Evolutionary conservation across 441 rosid genomes (phyloP).

Genomic region (Aleurites moluccanus): DNA sequence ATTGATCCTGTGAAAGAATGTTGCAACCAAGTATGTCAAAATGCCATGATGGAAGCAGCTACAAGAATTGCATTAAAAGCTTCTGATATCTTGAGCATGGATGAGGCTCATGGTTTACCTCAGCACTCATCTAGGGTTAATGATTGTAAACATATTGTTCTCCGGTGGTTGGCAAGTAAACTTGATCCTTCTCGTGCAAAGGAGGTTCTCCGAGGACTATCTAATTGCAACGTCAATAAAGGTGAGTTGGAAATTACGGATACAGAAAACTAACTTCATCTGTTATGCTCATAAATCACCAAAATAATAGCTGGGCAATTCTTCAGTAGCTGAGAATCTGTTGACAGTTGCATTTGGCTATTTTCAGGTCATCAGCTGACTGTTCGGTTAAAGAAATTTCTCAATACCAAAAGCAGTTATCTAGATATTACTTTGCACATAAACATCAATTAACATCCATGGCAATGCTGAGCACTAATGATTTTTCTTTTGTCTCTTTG

Average conservation of each 20-base stretch:
- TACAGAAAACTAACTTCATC: not conserved
- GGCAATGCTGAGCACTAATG: not conserved
- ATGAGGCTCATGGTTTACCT: constrained; percentile 38
- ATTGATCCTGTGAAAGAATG: constrained; percentile 91
- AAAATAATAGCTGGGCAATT: not conserved
- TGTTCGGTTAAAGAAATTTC: constrained; percentile 11
- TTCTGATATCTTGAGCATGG: constrained; percentile 42
- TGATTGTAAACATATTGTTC: constrained; percentile 74
- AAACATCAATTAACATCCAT: not conserved
- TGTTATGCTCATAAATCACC: constrained; percentile 1
- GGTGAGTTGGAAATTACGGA: constrained; percentile 43
- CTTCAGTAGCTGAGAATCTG: not conserved
- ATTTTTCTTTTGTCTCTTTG: not conserved
- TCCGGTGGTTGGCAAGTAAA: constrained; percentile 78
- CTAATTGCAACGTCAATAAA: constrained; percentile 80
- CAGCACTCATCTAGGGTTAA: constrained; percentile 53
- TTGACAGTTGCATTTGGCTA: not conserved
- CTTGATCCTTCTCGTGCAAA: constrained; percentile 55
- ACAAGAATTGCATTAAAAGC: constrained; percentile 55
- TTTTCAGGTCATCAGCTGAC: constrained; percentile 2
- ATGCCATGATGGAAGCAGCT: constrained; percentile 84
- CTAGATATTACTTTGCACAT: not conserved
- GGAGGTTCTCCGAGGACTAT: constrained; percentile 73
- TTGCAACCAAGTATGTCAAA: constrained; percentile 74
- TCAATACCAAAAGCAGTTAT: not conserved